A percentile compares a stretch with the other conserved stretches of the same genome.
These are phyloP conservation scores for Hirsutella minnesotensis DNA, from an alignment of 2,329 filamentous ascomycete species.

Conservation along the genomic window DNA sequence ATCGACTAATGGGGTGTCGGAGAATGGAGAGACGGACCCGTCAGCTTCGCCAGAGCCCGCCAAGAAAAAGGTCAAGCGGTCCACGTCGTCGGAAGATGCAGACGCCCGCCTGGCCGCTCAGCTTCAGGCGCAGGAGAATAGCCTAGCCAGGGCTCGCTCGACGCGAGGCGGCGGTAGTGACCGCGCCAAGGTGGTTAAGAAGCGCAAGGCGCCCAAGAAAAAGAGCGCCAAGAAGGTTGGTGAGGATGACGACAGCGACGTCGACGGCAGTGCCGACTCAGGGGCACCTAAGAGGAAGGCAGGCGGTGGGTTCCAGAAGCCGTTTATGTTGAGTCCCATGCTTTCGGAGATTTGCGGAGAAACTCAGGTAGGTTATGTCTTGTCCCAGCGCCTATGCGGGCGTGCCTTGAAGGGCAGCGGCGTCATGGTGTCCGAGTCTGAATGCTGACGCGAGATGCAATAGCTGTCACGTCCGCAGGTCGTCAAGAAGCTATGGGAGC, in stretches of 20 bases:
- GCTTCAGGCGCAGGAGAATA: conserved; percentile 87
- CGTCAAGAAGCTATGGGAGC: conserved; percentile 91
- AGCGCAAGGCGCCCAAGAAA: conserved; percentile 56
- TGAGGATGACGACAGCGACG: conserved; percentile 68
- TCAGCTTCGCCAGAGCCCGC: conserved; percentile 33
- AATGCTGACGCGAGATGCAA: background rate
- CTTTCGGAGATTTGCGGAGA: conserved; percentile 61
- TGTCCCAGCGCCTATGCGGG: too few relatives aligned
- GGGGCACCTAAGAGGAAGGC: conserved; percentile 62
- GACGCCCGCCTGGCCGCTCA: conserved; percentile 81
- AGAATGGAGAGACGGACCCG: conserved; percentile 32
- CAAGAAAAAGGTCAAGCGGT: conserved; percentile 58
- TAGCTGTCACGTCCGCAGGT: conserved; percentile 88
- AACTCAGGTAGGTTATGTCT: conserved; percentile 39
- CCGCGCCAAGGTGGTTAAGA: conserved; percentile 45
- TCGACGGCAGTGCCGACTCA: conserved; percentile 48
- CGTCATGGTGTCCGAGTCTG: background rate
- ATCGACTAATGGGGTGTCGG: conserved; percentile 20
- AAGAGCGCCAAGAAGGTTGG: conserved; percentile 68
- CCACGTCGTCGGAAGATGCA: conserved; percentile 51
- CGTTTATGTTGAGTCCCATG: conserved; percentile 60
- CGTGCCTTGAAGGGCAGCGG: too few relatives aligned
- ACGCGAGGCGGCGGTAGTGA: conserved; percentile 62
- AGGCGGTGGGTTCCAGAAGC: conserved; percentile 87
- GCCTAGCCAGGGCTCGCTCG: conserved; percentile 50